These are phyloP conservation scores for Alternaria triticina DNA, from an alignment of 2,329 filamentous ascomycete species.

Conservation along the genomic window DNA sequence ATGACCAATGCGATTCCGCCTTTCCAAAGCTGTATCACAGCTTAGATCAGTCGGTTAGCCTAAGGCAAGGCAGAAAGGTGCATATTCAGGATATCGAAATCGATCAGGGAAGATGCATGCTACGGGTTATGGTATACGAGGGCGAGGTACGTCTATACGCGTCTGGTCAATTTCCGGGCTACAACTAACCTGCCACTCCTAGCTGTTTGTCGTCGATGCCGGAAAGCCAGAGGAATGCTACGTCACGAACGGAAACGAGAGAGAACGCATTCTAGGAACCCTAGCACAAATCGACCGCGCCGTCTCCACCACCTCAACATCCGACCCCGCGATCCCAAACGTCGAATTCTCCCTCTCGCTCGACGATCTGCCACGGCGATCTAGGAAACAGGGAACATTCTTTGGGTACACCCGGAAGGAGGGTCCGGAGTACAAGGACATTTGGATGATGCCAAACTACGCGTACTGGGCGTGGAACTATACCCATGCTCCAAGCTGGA, in stretches of 20 bases:
- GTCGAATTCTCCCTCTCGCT: slow-evolving; percentile 43
- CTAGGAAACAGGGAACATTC: slow-evolving; percentile 32
- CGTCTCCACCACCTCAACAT: slow-evolving; percentile 31
- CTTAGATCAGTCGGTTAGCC: slow-evolving; percentile 32
- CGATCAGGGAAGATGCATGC: slow-evolving; percentile 38
- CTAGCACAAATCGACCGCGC: slow-evolving; percentile 44
- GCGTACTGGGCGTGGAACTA: slow-evolving; percentile 47
- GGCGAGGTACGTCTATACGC: slow-evolving; percentile 32
- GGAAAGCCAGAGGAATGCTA: slow-evolving; percentile 42
- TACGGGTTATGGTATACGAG: slow-evolving; percentile 38
- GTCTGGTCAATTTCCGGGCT: background rate
- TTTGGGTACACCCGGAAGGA: slow-evolving; percentile 43
- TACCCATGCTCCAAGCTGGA: slow-evolving; percentile 44
- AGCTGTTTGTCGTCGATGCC: slow-evolving; percentile 42
- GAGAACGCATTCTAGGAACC: slow-evolving; percentile 43
- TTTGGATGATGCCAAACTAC: slow-evolving; percentile 47
- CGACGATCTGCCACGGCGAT: slow-evolving; percentile 41
- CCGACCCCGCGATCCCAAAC: slow-evolving; percentile 38
- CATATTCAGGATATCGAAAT: slow-evolving; percentile 38
- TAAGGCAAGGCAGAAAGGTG: slow-evolving; percentile 35
- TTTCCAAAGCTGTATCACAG: slow-evolving; percentile 43
- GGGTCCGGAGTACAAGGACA: slow-evolving; percentile 32
- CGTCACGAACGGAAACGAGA: slow-evolving; percentile 43
- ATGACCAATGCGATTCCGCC: slow-evolving; percentile 41
- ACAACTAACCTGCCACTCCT: slow-evolving; percentile 9